Percentiles rank a stretch among this genome's conserved stretches.
These are phyloP conservation scores for Scedosporium boydii DNA, from an alignment of 2,329 filamentous ascomycete species.

Conservation along the genomic window DNA sequence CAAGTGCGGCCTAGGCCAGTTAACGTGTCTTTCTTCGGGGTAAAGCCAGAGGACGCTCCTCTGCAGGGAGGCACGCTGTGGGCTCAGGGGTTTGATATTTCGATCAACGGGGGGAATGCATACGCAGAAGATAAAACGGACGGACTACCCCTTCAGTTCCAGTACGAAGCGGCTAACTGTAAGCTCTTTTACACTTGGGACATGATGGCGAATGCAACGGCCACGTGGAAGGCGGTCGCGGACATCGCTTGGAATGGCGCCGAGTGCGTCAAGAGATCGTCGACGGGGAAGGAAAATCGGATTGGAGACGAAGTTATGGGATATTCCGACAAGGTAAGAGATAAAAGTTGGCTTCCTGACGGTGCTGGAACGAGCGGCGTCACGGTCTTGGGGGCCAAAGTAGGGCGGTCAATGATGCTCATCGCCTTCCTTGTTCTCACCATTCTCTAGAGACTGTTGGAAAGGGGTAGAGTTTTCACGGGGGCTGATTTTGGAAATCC, in stretches of 20 bases:
- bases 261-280: slow-evolving; percentile 25
- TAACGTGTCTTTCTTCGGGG: neutral
- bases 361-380: neutral
- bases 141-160: slow-evolving; percentile 43
- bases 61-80: neutral
- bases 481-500: too few species aligned
- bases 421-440: too few species aligned
- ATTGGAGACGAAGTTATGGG: slow-evolving; percentile 1
- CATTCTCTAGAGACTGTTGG: too few species aligned
- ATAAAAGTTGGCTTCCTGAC: neutral
- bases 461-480: too few species aligned
- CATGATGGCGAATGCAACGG: slow-evolving; percentile 40
- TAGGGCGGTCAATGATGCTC: too few species aligned
- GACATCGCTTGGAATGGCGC: slow-evolving; percentile 28
- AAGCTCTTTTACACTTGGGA: slow-evolving; percentile 47
- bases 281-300: neutral
- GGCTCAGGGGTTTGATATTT: neutral
- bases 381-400: neutral
- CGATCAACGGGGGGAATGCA: slow-evolving; percentile 13
- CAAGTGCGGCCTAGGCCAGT: neutral
- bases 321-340: neutral
- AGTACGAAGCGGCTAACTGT: slow-evolving; percentile 51
- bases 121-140: slow-evolving; percentile 13
- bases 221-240: slow-evolving; percentile 41
- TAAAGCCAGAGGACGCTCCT: neutral